A percentile compares a stretch with the other conserved stretches of the same genome.
Evolutionary conservation across 2,329 filamentous ascomycete species (phyloP).

Genomic region (Ophiostoma perfectum): DNA sequence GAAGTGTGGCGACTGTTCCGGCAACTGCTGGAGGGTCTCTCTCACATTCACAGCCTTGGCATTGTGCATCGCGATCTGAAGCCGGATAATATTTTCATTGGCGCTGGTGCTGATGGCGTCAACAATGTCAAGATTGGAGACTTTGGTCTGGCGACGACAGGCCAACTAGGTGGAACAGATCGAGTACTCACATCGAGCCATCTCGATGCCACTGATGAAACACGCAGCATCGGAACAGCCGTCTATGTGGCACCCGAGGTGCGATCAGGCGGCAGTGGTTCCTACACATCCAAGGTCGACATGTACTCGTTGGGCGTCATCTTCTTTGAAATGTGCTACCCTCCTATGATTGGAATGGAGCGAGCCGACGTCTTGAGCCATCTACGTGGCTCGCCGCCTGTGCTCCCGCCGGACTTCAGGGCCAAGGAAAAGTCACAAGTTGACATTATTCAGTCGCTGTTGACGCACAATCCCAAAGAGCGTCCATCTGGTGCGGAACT

Average conservation of each 20-base stretch:
- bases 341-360: conserved; percentile 58
- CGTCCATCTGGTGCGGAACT: conserved; percentile 79
- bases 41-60: conserved; percentile 81
- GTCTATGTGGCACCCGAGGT: conserved; percentile 94
- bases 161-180: conserved; percentile 46
- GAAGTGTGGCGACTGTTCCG: conserved; percentile 88
- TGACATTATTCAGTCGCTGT: conserved; percentile 70
- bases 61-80: conserved; percentile 97
- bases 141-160: conserved; percentile 88
- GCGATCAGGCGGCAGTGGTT: conserved; percentile 64
- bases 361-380: conserved; percentile 59
- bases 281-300: conserved; percentile 90
- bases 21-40: conserved; percentile 83
- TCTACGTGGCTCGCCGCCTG: conserved; percentile 62
- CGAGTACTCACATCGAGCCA: conserved; percentile 29
- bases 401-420: conserved; percentile 68
- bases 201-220: conserved; percentile 58
- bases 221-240: conserved; percentile 67
- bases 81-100: conserved; percentile 94
- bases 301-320: conserved; percentile 98
- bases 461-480: conserved; percentile 76
- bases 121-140: conserved; percentile 95
- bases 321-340: conserved; percentile 95
- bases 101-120: conserved; percentile 59
- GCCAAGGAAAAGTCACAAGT: conserved; percentile 66